Base-by-base conservation (phyloP, 164 flowering plant genomes). In the Magnolia sinica region DNA sequence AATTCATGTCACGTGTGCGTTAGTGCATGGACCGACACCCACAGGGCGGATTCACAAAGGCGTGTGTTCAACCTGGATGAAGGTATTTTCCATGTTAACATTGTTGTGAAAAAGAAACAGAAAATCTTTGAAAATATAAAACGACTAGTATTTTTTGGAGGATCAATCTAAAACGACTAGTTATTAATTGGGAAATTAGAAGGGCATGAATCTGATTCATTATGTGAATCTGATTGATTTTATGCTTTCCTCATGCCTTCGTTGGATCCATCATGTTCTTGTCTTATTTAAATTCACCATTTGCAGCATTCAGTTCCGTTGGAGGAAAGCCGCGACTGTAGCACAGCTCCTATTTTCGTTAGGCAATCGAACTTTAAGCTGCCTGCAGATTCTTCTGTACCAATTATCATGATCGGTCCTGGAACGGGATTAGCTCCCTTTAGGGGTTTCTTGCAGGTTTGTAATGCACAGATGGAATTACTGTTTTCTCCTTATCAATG, bases 21-120 rank as follows among this genome's bases (percentile, higher is more conserved):
- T 95, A 74, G 98, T 95, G 64, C 84, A 86, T 82, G 98, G 88
- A 51, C 85, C 85, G 45, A 91, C 84, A 68, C 98, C 98, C 29
- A 91, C 98, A 0, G 98, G 98, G 63, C 84, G 98, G 80, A 87
- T 95, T 75, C 98, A 95, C 81, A 87, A 79, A 81, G 98, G 98
- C 31, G 89, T 95, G 55, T 93, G 96, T 76, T 95, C 98, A 69
- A 93, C 97, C 18, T 95, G 98, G 98, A 93, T 93, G 94, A 93
- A 93, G 97, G 98, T 95, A 66, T 24, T 72, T 27, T 68, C 18
- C 22, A n/a, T 22, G 24, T 65, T 22, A 4, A 24, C 16, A 22
- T 9, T 14, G 24, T 23, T 65, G 13, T 65, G 29, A 65, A 24
- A 24, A 24, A 24, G 27, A 24, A 24, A 24, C 27, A 24, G 27